phyloP scores from a whole-genome alignment of 441 rosid genomes.

The Aquilaria agallochum region DNA sequence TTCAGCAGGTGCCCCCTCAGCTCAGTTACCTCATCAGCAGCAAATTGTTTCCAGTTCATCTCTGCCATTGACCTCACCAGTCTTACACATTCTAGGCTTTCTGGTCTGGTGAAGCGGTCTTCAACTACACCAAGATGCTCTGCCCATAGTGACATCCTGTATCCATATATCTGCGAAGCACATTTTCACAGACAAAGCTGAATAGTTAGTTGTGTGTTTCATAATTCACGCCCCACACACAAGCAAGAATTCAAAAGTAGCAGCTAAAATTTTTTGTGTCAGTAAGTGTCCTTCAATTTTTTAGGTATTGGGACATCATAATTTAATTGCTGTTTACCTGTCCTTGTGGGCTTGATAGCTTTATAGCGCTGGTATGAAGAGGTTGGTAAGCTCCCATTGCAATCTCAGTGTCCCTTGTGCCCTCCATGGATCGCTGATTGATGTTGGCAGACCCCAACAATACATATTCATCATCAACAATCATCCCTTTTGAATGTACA shows the following conservation, averaged over 20 bases:
- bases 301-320: no score
- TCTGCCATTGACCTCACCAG: slow-evolving; percentile 59
- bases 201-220: neutral
- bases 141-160: slow-evolving; percentile 98
- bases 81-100: slow-evolving; percentile 76
- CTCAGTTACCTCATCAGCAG: slow-evolving; percentile 63
- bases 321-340: slow-evolving; percentile 43
- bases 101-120: slow-evolving; percentile 65
- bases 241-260: no score
- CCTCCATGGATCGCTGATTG: slow-evolving; percentile 96
- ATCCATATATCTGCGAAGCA: slow-evolving; percentile 64
- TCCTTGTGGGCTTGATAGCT: slow-evolving; percentile 63
- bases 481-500: slow-evolving; percentile 98
- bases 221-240: neutral
- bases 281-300: no score
- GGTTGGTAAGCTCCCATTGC: slow-evolving; percentile 99
- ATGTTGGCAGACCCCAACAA: slow-evolving; percentile 92
- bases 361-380: slow-evolving; percentile 74
- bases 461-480: slow-evolving; percentile 89
- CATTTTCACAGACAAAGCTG: neutral
- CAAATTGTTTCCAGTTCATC: slow-evolving; percentile 71
- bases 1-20: slow-evolving; percentile 88
- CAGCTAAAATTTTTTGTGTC: no score
- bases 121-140: slow-evolving; percentile 76
- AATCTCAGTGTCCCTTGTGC: slow-evolving; percentile 93